Conservation (phyloP, 306 rosid species). For the Hippophae rhamnoides region DNA sequence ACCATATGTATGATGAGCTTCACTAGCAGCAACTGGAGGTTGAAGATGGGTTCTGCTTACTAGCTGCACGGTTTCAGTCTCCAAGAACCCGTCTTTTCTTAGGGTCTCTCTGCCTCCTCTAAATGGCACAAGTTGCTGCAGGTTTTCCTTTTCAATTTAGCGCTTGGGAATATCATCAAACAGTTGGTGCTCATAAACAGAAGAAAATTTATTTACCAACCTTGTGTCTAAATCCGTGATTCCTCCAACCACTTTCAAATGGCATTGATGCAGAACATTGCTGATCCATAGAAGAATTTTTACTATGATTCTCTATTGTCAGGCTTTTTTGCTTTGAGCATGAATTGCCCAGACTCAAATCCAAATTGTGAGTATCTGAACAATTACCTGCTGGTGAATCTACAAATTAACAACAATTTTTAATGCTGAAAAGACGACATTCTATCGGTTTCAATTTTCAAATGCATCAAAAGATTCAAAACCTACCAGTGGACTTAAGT, state of each 20-base stretch:
- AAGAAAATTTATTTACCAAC: neutral
- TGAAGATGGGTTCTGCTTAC: constrained; percentile 25
- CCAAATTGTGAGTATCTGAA: constrained; percentile 25
- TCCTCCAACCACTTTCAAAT: constrained; percentile 20
- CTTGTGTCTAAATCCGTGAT: constrained; percentile 22
- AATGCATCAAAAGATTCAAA: too few species aligned
- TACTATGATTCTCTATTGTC: constrained; percentile 1
- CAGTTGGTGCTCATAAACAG: neutral
- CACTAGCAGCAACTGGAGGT: constrained; percentile 34
- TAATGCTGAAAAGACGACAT: neutral
- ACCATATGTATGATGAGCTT: constrained; percentile 48
- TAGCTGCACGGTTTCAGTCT: constrained; percentile 32
- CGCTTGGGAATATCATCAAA: neutral
- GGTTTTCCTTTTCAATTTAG: constrained; percentile 6
- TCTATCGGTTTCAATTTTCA: neutral
- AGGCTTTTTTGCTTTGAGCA: constrained; percentile 13
- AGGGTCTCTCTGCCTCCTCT: constrained; percentile 2
- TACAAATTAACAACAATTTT: neutral
- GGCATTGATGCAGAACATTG: constrained; percentile 4
- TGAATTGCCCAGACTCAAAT: constrained; percentile 39
- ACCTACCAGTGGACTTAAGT: constrained; percentile 60
- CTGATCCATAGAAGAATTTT: constrained; percentile 7
- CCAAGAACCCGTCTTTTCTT: constrained; percentile 23
- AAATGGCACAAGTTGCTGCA: neutral
- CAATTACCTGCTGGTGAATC: constrained; percentile 11